Evolutionary conservation across 2,329 filamentous ascomycete genomes (phyloP), one percentile per base, ranked within the genome.

Genomic region (Aspergillus oerlinghausenensis): DNA sequence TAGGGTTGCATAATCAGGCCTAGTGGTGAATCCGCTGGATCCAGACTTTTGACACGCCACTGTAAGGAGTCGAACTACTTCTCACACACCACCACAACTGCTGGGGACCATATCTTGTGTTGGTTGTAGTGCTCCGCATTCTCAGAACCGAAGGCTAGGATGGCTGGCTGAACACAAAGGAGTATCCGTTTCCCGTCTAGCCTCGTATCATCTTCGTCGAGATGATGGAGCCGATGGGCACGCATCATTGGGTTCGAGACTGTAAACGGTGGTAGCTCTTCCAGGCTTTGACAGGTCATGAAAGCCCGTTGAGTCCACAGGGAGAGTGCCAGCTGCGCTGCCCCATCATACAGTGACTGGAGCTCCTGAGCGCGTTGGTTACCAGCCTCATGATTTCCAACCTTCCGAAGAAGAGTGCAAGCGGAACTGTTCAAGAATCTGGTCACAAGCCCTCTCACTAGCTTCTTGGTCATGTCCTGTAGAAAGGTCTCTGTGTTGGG

Each of bases 141-240:
- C 29, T 64, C 62, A 40, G 61, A 59, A 4, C 64, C 65, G 49
- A 59, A 65, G 1, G 61, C 63, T 11, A 67, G 14, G 9, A 68
- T 28, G 10, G 55, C 58, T 3, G 65, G 63, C 14, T 67, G 63
- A 5, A 66, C 54, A 7, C 64, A 26, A 1, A 61, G 54, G 19
- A 63, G 38, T 2, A 61, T 53, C 17, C 29, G 21, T 7, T 57
- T 55, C 11, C 64, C 59, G 43, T 32, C 29, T 9, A 66, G 62
- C 1, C 64, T 50, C 21, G 50, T 38, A 1, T 21, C 43, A 47
- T 67, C 63, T 11, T 62, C 62, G 5, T 62, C 63, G 25, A 64
- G 62, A 3, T 62, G 57, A n/a, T 65, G 62, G 1, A 65, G 43
- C 10, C 58, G 52, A 50, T 67, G 63, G 4, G 64, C 63, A 35